Percentiles rank a stretch among this genome's conserved stretches.
These are phyloP conservation scores for Aspergillus japonicus DNA, from an alignment of 2,329 filamentous ascomycete species.

Conservation along the genomic window DNA sequence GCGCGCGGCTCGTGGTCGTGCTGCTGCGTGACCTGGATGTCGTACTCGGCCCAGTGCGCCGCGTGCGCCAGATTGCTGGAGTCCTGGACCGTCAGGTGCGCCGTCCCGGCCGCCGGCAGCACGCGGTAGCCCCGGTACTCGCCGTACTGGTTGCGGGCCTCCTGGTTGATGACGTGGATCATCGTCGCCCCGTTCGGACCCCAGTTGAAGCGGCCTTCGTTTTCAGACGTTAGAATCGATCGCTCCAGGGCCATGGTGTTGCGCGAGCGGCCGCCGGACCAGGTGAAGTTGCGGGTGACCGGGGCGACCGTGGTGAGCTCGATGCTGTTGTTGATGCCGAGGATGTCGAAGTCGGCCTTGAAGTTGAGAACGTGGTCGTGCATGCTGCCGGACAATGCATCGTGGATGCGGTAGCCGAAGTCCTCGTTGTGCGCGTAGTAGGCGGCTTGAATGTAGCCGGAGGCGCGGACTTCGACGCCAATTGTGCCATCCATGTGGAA, in stretches of 20 bases:
- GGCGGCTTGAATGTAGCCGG: conserved; percentile 15
- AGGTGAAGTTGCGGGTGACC: conserved; percentile 12
- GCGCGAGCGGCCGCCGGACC: conserved; percentile 11
- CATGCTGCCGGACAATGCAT: conserved; percentile 16
- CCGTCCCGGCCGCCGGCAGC: conserved; percentile 6
- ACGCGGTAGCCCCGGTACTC: conserved; percentile 15
- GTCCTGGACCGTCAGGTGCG: conserved; percentile 12
- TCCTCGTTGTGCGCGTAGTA: conserved; percentile 17
- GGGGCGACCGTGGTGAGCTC: conserved; percentile 13
- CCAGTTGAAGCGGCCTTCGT: conserved; percentile 13
- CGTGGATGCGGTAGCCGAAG: conserved; percentile 18
- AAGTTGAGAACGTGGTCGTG: conserved; percentile 19
- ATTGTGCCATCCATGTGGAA: conserved; percentile 17
- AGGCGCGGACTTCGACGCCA: conserved; percentile 13
- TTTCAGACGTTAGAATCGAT: conserved; percentile 6
- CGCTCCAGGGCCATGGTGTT: conserved; percentile 17
- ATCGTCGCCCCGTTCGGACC: conserved; percentile 13
- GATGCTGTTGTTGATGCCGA: conserved; percentile 13
- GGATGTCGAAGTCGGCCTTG: conserved; percentile 19
- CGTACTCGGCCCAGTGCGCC: conserved; percentile 15
- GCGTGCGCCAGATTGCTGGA: conserved; percentile 12
- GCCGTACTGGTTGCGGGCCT: conserved; percentile 13
- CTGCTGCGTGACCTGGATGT: conserved; percentile 13
- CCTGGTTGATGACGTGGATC: conserved; percentile 14
- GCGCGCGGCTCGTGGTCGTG: conserved; percentile 13